These are phyloP conservation scores for Cucumis sativus DNA, from an alignment of 306 rosid genomes.

Conservation along the genomic window DNA sequence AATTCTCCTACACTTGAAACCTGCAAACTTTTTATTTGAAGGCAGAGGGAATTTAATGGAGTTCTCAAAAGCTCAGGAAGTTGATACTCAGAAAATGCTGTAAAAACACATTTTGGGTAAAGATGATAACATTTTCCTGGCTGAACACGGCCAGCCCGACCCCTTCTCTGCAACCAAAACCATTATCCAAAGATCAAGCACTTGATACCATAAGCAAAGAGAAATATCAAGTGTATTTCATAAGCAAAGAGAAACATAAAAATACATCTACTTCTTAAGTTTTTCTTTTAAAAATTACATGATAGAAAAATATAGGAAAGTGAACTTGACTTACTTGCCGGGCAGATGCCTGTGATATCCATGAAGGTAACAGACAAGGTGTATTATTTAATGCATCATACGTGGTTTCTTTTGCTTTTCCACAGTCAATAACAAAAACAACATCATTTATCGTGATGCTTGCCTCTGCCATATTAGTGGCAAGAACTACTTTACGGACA, in stretches of 20 bases:
- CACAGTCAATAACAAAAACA: conserved; percentile 90
- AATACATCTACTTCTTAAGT: neutral
- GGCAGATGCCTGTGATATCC: conserved; percentile 97
- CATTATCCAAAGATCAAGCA: conserved; percentile 9
- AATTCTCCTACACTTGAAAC: conserved; percentile 84
- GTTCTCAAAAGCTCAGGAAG: conserved; percentile 96
- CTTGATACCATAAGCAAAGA: conserved; percentile 4
- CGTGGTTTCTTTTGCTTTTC: conserved; percentile 95
- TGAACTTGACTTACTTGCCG: conserved; percentile 52
- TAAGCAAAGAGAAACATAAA: neutral
- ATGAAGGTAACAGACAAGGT: conserved; percentile 88
- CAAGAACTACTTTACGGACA: conserved; percentile 81
- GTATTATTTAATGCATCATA: conserved; percentile 97
- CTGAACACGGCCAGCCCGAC: conserved; percentile 98
- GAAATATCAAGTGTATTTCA: too few relatives aligned
- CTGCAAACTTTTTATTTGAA: conserved; percentile 97
- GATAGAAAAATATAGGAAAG: neutral
- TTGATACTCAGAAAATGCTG: conserved; percentile 86
- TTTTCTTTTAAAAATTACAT: neutral
- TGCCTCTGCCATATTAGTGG: conserved; percentile 99
- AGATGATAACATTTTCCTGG: conserved; percentile 96
- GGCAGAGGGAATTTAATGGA: conserved; percentile 90
- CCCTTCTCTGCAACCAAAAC: conserved; percentile 70
- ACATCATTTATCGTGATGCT: conserved; percentile 91
- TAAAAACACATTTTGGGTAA: conserved; percentile 77